Conservation (phyloP, 352 stramenopile species). For the Phytophthora parvispora region DNA sequence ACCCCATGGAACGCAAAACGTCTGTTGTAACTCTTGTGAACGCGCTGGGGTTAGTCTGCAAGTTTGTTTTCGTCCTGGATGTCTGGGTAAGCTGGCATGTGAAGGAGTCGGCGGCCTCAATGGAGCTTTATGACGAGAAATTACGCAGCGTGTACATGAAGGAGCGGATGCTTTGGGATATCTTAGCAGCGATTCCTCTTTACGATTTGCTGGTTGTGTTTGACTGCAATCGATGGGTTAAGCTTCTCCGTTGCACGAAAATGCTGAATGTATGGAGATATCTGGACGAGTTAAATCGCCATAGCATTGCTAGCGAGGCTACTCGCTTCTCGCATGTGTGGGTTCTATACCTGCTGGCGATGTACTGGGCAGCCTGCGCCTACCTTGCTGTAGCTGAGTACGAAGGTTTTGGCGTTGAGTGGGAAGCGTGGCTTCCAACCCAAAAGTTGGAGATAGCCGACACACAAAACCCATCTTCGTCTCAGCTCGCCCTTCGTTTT, state of each 20-base stretch:
- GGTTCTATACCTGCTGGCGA: conserved; percentile 62
- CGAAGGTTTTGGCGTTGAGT: conserved; percentile 55
- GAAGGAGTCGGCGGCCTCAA: conserved; percentile 32
- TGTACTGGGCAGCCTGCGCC: conserved; percentile 69
- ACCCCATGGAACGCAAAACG: conserved; percentile 30
- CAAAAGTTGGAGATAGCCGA: conserved; percentile 39
- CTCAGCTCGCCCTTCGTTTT: conserved; percentile 39
- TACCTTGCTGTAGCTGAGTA: conserved; percentile 53
- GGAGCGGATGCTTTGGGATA: conserved; percentile 52
- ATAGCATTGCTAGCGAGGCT: conserved; percentile 58
- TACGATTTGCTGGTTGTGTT: conserved; percentile 54
- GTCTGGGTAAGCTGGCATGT: conserved; percentile 58
- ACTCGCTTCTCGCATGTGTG: conserved; percentile 64
- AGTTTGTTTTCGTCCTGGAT: conserved; percentile 52
- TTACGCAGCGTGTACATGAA: conserved; percentile 43
- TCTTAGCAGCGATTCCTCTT: conserved; percentile 45
- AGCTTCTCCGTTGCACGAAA: conserved; percentile 56
- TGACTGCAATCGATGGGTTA: conserved; percentile 33
- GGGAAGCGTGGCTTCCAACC: conserved; percentile 60
- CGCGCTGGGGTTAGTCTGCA: conserved; percentile 26
- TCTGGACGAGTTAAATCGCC: conserved; percentile 65
- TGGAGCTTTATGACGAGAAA: conserved; percentile 63
- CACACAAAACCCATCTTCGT: conserved; percentile 31
- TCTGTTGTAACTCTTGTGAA: conserved; percentile 15
- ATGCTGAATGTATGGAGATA: conserved; percentile 64